A percentile compares a stretch with the other conserved stretches of the same genome.
Conservation (phyloP, 2,329 filamentous ascomycete genomes). For the Sporothrix dimorphospora region DNA sequence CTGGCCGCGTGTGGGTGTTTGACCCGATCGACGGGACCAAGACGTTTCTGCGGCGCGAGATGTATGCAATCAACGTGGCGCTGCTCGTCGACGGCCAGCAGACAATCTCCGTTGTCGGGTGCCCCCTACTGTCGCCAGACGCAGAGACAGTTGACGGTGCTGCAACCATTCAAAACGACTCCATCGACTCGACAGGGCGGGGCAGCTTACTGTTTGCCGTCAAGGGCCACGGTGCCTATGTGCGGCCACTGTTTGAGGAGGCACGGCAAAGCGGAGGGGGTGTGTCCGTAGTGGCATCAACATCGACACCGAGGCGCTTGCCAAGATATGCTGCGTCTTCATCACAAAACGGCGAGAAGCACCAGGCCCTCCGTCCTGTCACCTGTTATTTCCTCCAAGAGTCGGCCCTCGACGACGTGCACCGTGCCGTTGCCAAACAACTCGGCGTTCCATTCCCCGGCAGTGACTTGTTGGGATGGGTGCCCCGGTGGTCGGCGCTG, state of each 20-base stretch:
- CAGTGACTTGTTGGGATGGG: conserved; percentile 60
- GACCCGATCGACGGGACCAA: conserved; percentile 65
- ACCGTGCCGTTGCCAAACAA: conserved; percentile 48
- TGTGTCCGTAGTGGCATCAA: conserved; percentile 39
- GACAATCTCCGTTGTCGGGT: conserved; percentile 54
- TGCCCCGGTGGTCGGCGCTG: conserved; percentile 57
- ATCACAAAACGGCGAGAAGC: neutral
- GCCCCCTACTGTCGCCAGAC: conserved; percentile 46
- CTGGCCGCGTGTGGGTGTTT: conserved; percentile 59
- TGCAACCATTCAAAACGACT: conserved; percentile 47
- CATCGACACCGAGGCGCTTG: conserved; percentile 37
- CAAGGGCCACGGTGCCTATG: conserved; percentile 52
- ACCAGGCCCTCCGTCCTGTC: conserved; percentile 46
- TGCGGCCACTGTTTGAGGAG: conserved; percentile 45
- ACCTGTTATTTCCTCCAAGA: conserved; percentile 52
- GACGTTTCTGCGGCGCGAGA: conserved; percentile 57
- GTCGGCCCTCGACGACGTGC: conserved; percentile 53
- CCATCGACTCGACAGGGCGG: conserved; percentile 47
- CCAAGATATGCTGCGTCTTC: conserved; percentile 8
- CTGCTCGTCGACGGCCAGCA: conserved; percentile 56
- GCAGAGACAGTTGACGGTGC: conserved; percentile 50
- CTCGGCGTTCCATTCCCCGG: conserved; percentile 51
- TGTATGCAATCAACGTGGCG: conserved; percentile 62
- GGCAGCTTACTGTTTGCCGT: conserved; percentile 58
- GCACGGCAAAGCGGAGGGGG: neutral